Conservation (phyloP, 202 grass and related monocot genomes). For the Digitaria exilis region DNA sequence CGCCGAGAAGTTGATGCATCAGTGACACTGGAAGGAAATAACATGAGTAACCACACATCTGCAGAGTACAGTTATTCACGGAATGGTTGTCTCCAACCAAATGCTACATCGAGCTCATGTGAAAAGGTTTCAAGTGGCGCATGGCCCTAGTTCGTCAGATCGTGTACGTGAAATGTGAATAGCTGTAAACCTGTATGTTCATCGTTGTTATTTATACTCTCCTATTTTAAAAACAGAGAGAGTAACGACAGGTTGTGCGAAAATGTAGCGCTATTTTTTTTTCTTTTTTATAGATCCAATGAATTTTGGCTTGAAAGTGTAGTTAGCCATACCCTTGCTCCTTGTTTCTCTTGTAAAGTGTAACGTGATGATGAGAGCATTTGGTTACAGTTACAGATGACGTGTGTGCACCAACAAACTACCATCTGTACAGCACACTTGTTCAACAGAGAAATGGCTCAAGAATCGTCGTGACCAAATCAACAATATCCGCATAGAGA, state of each 20-base stretch:
- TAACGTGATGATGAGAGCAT: not conserved
- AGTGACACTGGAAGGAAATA: not conserved
- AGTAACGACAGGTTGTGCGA: not conserved
- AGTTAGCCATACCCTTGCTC: not conserved
- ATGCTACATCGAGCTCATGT: not conserved
- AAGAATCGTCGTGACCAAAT: not conserved
- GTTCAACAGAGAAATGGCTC: not conserved
- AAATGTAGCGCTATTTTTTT: not conserved
- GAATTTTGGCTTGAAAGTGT: not conserved
- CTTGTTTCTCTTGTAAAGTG: constrained; percentile 4
- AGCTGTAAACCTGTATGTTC: not conserved
- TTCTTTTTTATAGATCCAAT: not conserved
- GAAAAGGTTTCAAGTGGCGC: not conserved
- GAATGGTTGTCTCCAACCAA: not conserved
- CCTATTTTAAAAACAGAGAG: too few relatives aligned
- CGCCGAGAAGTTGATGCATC: not conserved
- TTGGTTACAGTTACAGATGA: not conserved
- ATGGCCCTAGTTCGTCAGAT: not conserved
- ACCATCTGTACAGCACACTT: constrained; percentile 24
- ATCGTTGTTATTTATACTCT: not conserved
- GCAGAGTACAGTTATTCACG: not conserved
- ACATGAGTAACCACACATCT: not conserved
- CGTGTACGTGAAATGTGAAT: constrained; percentile 1
- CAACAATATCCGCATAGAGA: not conserved
- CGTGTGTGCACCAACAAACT: not conserved